Evolutionary conservation across 1,139 yeast genomes (phyloP), one percentile per base, ranked within the genome.

Genomic region (Candida mesenterica): DNA sequence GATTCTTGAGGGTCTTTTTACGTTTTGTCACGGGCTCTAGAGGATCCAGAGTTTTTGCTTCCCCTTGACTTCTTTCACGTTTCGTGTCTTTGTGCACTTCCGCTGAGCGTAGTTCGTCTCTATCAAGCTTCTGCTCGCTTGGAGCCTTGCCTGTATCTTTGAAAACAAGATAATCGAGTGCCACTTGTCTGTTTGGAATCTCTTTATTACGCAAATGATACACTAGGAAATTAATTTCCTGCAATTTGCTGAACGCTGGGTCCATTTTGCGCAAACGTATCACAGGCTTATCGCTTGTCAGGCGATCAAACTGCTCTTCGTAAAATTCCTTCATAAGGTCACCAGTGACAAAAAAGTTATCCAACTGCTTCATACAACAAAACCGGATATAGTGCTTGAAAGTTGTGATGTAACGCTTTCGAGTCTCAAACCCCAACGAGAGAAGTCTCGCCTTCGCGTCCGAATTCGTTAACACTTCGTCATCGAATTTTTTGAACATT

Each of bases 401-500:
- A 4, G 52, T 48, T 20, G 52, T 48, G 29, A 48, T 48, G 33
- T 48, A 48, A 12, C 52, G 26, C 33, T 48, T 48, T 22, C 52
- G 30, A 4, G 52, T 48, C 24, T 48, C 52, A 25, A 48, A 48
- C 2, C 50, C 50, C 8, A 48, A 34, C 22, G 44, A 36, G 7
- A 48, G 40, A n/a, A 48, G 44, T 15, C 50, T 33, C 2, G 45
- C 39, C 15, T 44, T 48, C 12, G 52, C 52, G 10, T 41, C 49
- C 3, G 46, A 39, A 32, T 48, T 48, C 16, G 49, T 42, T 30
- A 48, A 37, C n/a, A 48, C 50, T 17, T 48, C 52, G 4, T 45
- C 44, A 31, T 48, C 52, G 33, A 48, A 48, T 35, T 46, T 48
- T 34, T 46, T 46, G 42, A 48, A 48, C 49, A 48, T 46, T 7